Conservation (phyloP, 1,284 basidiomycete genomes). For the Entoloma clypeatum region DNA sequence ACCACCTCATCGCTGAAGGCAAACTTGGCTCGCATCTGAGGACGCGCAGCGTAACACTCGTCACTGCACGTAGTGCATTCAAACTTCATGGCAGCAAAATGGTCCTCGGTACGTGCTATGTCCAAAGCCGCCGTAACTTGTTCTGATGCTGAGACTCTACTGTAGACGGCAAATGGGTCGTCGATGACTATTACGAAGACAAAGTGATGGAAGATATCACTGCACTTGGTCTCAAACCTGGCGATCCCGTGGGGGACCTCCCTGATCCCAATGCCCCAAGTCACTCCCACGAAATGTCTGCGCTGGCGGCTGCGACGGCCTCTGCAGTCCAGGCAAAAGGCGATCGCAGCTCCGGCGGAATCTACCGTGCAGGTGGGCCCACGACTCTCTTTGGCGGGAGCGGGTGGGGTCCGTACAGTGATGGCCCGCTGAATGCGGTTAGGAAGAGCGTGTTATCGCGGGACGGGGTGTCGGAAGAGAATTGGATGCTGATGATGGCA, state of each 20-base stretch:
- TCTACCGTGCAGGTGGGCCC: slow-evolving; percentile 81
- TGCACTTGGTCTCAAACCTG: slow-evolving; percentile 68
- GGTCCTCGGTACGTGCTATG: slow-evolving; percentile 77
- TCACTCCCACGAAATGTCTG: slow-evolving; percentile 43
- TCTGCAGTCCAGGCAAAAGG: slow-evolving; percentile 32
- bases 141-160: no score
- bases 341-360: slow-evolving; percentile 43
- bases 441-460: slow-evolving; percentile 66
- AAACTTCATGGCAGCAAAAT: slow-evolving; percentile 93
- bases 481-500: slow-evolving; percentile 86
- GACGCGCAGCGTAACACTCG: slow-evolving; percentile 89
- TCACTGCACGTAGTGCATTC: slow-evolving; percentile 90
- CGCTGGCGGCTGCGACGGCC: slow-evolving; percentile 34
- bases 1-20: slow-evolving; percentile 83
- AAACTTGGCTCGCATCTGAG: slow-evolving; percentile 86
- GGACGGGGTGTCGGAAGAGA: slow-evolving; percentile 77
- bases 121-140: no score
- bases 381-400: slow-evolving; percentile 83
- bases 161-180: slow-evolving; percentile 84
- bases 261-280: slow-evolving; percentile 57
- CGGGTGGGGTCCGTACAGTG: slow-evolving; percentile 82
- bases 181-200: slow-evolving; percentile 95
- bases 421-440: slow-evolving; percentile 76
- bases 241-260: slow-evolving; percentile 75
- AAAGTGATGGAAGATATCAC: slow-evolving; percentile 70